Evolutionary conservation across 768 basidiomycete species (phyloP).

Genomic region (Pleurotus ostreatus): DNA sequence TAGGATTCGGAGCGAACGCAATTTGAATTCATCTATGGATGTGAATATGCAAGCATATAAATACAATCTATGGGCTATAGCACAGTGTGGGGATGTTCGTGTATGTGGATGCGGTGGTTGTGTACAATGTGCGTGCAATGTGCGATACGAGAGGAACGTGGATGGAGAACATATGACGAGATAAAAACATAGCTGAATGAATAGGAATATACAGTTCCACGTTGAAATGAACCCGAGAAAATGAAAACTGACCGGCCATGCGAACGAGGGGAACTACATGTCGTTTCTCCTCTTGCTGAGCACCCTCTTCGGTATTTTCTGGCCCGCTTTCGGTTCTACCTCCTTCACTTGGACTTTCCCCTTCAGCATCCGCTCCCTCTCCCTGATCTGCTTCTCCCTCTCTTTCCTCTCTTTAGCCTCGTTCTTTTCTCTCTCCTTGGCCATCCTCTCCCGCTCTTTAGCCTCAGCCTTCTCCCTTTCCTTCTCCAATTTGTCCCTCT

Average conservation of each 20-base stretch:
- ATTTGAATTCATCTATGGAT: neutral
- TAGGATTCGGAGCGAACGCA: neutral
- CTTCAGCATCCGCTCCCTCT: no score
- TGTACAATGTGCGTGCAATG: no score
- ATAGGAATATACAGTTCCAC: neutral
- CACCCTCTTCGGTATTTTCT: constrained; percentile 10
- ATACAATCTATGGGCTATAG: neutral
- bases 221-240: no score
- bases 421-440: neutral
- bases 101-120: neutral
- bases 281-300: constrained; percentile 9
- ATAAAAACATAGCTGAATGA: neutral
- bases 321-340: neutral
- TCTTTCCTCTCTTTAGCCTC: neutral
- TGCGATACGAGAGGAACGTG: constrained; percentile 1
- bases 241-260: neutral
- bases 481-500: neutral
- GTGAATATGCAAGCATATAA: neutral
- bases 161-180: neutral
- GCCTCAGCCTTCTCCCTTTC: neutral
- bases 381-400: neutral
- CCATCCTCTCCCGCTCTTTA: neutral
- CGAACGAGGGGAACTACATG: neutral
- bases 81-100: neutral
- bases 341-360: neutral